Conservation (phyloP, 78 protist species). For the Guillardia theta region DNA sequence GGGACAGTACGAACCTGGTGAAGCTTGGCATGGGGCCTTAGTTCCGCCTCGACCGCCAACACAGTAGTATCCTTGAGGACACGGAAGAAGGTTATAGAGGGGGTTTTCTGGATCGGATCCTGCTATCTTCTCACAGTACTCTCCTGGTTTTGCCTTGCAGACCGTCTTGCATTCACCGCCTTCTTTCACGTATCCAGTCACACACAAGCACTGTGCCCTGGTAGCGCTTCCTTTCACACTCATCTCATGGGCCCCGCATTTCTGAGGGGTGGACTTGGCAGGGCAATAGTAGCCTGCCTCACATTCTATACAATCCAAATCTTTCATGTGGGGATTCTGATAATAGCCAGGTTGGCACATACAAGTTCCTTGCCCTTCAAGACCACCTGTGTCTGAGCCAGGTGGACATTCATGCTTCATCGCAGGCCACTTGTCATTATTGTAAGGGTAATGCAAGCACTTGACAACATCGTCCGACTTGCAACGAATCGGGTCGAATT, state of each 20-base stretch:
- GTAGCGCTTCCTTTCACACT: not conserved
- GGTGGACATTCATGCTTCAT: not conserved
- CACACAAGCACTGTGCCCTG: not conserved
- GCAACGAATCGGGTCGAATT: not conserved
- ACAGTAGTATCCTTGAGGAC: not conserved
- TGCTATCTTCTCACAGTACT: not conserved
- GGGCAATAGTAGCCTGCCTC: not conserved
- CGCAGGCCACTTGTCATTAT: not conserved
- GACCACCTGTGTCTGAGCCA: not conserved
- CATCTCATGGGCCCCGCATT: not conserved
- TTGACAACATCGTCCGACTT: not conserved
- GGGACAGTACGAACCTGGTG: not conserved
- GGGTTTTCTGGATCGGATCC: no score
- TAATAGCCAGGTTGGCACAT: not conserved
- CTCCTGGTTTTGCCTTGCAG: not conserved
- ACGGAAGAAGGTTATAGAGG: no score
- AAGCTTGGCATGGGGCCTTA: not conserved
- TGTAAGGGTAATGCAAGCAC: not conserved
- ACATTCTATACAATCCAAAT: not conserved
- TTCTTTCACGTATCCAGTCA: not conserved
- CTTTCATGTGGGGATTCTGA: not conserved
- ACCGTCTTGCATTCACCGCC: not conserved
- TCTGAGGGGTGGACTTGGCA: no score
- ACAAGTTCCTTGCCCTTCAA: not conserved
- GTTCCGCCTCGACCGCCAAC: not conserved